Evolutionary conservation across 2,329 filamentous ascomycete genomes (phyloP).

Genomic region (Fusarium anthophilum): DNA sequence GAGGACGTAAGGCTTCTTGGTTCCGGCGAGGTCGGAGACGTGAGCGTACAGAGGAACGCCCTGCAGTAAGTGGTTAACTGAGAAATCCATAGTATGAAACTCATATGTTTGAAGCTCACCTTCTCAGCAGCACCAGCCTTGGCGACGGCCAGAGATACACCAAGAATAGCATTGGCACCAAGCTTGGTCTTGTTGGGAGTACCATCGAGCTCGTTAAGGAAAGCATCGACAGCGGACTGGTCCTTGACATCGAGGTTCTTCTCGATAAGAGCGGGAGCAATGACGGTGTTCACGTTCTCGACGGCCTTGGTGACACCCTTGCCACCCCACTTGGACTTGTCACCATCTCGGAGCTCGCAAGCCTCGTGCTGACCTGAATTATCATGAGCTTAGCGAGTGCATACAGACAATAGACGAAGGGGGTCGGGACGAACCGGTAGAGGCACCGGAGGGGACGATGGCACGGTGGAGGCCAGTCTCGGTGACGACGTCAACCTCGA

Average conservation of each 20-base stretch:
- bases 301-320: slow-evolving; percentile 91
- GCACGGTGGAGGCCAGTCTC: slow-evolving; percentile 96
- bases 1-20: slow-evolving; percentile 91
- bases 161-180: slow-evolving; percentile 88
- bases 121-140: slow-evolving; percentile 92
- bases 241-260: slow-evolving; percentile 86
- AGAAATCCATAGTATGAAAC: not conserved
- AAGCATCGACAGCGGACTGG: slow-evolving; percentile 83
- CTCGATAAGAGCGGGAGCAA: slow-evolving; percentile 84
- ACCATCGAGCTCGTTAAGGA: slow-evolving; percentile 86
- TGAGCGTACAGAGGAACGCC: slow-evolving; percentile 87
- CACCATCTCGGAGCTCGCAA: slow-evolving; percentile 88
- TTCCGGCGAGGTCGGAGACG: slow-evolving; percentile 86
- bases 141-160: slow-evolving; percentile 84
- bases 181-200: slow-evolving; percentile 88
- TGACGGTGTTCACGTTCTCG: slow-evolving; percentile 83
- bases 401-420: slow-evolving; percentile 27
- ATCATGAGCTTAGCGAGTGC: slow-evolving; percentile 44
- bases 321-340: slow-evolving; percentile 86
- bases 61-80: slow-evolving; percentile 48
- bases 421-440: slow-evolving; percentile 74
- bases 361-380: slow-evolving; percentile 84
- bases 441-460: slow-evolving; percentile 96
- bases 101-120: slow-evolving; percentile 51
- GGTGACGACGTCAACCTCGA: slow-evolving; percentile 97